Percentiles rank a stretch among this genome's conserved stretches.
Conservation (phyloP, 305 asterid genomes). For the Solanum hybrid region DNA sequence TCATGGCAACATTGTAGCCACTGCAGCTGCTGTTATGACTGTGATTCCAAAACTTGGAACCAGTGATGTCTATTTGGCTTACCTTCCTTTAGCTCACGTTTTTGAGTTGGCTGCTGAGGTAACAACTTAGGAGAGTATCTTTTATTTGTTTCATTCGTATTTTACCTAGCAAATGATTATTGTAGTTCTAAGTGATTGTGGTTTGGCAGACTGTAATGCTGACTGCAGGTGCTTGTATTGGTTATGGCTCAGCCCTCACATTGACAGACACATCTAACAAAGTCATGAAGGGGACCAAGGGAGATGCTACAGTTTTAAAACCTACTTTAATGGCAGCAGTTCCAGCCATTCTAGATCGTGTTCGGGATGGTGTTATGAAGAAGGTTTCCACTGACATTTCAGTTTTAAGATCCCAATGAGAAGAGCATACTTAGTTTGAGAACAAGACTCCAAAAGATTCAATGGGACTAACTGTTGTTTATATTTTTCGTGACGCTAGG, state of each 20-base stretch:
- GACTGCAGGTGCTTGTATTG: constrained; percentile 67
- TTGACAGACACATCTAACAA: constrained; percentile 82
- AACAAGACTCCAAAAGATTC: not conserved
- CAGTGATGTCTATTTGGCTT: constrained; percentile 70
- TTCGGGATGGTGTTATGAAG: constrained; percentile 75
- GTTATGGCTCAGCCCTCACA: constrained; percentile 80
- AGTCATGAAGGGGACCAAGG: constrained; percentile 76
- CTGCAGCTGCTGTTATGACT: constrained; percentile 81
- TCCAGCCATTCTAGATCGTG: constrained; percentile 87
- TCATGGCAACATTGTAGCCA: constrained; percentile 78
- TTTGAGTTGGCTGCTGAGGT: constrained; percentile 94
- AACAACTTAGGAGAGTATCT: constrained; percentile 6
- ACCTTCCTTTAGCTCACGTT: constrained; percentile 86
- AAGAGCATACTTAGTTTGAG: constrained; percentile 1
- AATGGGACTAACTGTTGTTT: not conserved
- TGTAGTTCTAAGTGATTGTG: constrained; percentile 1
- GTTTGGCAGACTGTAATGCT: constrained; percentile 63
- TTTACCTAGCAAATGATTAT: constrained; percentile 3
- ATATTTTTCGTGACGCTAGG: constrained; percentile 28
- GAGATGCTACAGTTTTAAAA: constrained; percentile 64
- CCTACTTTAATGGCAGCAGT: constrained; percentile 83
- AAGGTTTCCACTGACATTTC: constrained; percentile 36
- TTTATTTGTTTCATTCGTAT: not conserved
- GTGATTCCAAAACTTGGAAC: constrained; percentile 61
- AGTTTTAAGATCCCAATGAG: not conserved